A percentile compares a stretch with the other conserved stretches of the same genome.
These are phyloP conservation scores for Ceraceosorus bombacis DNA, from an alignment of 1,284 basidiomycete genomes.

Conservation along the genomic window DNA sequence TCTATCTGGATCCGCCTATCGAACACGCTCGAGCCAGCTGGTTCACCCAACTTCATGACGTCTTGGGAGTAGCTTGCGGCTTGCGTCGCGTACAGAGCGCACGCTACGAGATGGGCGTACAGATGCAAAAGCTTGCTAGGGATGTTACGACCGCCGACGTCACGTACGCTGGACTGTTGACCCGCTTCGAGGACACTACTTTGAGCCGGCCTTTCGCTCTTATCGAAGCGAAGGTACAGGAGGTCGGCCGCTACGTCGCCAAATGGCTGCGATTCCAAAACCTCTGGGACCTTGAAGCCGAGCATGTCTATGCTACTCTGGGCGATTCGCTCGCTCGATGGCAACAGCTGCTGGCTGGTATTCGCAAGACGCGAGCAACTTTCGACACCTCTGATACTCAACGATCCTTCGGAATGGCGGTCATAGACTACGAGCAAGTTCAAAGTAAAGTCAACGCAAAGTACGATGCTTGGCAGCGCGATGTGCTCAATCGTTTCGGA, in stretches of 20 bases:
- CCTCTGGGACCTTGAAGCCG: constrained; percentile 93
- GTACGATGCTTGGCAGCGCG: constrained; percentile 95
- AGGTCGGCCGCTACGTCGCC: constrained; percentile 79
- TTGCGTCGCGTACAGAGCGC: constrained; percentile 83
- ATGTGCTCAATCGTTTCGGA: constrained; percentile 84
- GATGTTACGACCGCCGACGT: constrained; percentile 18
- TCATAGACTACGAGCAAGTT: constrained; percentile 95
- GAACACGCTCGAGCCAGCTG: constrained; percentile 85
- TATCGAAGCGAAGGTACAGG: constrained; percentile 78
- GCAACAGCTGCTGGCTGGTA: constrained; percentile 87
- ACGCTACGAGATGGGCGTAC: constrained; percentile 70
- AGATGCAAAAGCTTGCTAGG: constrained; percentile 21
- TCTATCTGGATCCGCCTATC: constrained; percentile 95
- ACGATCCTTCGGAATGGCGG: constrained; percentile 78
- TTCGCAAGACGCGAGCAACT: constrained; percentile 88
- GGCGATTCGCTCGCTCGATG: constrained; percentile 86
- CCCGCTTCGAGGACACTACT: constrained; percentile 64
- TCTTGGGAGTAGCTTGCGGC: constrained; percentile 72
- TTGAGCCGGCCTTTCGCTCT: constrained; percentile 75
- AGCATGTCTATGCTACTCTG: constrained; percentile 87
- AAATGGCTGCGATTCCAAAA: constrained; percentile 99
- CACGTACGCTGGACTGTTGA: constrained; percentile 69
- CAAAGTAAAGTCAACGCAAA: constrained; percentile 95
- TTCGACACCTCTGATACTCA: constrained; percentile 94
- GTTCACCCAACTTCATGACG: constrained; percentile 79